phyloP scores from a whole-genome alignment of 1,284 basidiomycete species.

The Pseudozyma sp. region DNA sequence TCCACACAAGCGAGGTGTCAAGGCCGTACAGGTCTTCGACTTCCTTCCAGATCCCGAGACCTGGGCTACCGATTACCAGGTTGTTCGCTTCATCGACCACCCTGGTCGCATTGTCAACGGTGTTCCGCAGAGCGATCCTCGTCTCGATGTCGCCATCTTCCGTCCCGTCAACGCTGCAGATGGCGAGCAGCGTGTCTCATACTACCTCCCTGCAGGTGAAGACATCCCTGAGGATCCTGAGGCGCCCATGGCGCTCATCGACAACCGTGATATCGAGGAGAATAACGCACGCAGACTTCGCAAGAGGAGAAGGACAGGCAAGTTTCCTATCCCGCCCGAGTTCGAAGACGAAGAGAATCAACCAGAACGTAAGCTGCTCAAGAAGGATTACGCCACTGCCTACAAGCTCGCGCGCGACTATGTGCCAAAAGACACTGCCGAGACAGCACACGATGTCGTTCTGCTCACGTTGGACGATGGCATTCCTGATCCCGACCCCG shows the following conservation, averaged over 20 bases:
- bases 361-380: slow-evolving; percentile 25
- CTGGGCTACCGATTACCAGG: slow-evolving; percentile 65
- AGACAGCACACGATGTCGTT: slow-evolving; percentile 50
- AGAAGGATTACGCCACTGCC: slow-evolving; percentile 53
- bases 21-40: slow-evolving; percentile 61
- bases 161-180: slow-evolving; percentile 57
- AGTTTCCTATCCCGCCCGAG: slow-evolving; percentile 42
- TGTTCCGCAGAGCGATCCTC: slow-evolving; percentile 51
- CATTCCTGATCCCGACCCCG: slow-evolving; percentile 54
- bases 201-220: slow-evolving; percentile 62
- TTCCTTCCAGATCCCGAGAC: slow-evolving; percentile 67
- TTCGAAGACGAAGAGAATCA: slow-evolving; percentile 13
- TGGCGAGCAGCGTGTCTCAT: slow-evolving; percentile 61
- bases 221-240: slow-evolving; percentile 46
- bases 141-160: slow-evolving; percentile 58
- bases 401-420: slow-evolving; percentile 60
- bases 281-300: slow-evolving; percentile 54
- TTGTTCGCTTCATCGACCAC: slow-evolving; percentile 65
- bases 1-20: slow-evolving; percentile 62
- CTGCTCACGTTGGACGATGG: slow-evolving; percentile 61
- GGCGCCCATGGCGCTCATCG: slow-evolving; percentile 35
- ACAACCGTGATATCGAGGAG: slow-evolving; percentile 40
- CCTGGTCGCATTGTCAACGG: slow-evolving; percentile 58
- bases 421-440: slow-evolving; percentile 54
- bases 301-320: slow-evolving; percentile 60